These are phyloP conservation scores for Thraustochytrium sp. DNA, from an alignment of 352 stramenopile genomes.

Conservation along the genomic window DNA sequence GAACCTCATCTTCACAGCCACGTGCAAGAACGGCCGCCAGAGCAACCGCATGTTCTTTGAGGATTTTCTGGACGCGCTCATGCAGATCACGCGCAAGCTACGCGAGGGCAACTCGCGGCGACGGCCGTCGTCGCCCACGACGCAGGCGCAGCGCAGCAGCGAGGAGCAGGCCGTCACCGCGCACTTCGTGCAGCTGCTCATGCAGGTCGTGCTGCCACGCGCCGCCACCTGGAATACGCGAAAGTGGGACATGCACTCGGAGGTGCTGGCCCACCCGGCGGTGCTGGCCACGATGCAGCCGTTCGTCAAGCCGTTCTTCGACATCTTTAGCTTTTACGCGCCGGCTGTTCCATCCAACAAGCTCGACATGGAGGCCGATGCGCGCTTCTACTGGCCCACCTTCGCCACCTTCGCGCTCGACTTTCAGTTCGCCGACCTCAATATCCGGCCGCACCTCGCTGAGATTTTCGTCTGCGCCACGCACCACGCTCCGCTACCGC, in stretches of 20 bases:
- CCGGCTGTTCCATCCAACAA: conserved; percentile 32
- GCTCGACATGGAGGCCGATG: conserved; percentile 27
- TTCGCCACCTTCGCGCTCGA: conserved; percentile 31
- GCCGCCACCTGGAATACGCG: conserved; percentile 24
- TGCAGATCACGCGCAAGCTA: conserved; percentile 1
- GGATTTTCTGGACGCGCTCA: conserved; percentile 41
- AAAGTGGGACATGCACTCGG: conserved; percentile 6
- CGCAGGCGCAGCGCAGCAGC: neutral
- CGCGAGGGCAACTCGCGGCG: neutral
- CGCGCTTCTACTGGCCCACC: neutral
- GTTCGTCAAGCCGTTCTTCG: conserved; percentile 14
- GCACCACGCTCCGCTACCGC: neutral
- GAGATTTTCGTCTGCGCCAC: conserved; percentile 21
- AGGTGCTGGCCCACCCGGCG: neutral
- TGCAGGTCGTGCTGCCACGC: neutral
- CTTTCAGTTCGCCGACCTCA: conserved; percentile 40
- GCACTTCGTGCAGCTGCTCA: conserved; percentile 15
- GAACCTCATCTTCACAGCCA: conserved; percentile 33
- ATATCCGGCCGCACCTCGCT: conserved; percentile 5
- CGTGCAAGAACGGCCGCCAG: neutral
- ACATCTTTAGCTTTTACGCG: conserved; percentile 37
- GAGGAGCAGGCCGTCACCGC: neutral
- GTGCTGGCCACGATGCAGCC: neutral
- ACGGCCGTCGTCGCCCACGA: neutral
- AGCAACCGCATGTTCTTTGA: conserved; percentile 45